Base-by-base conservation (phyloP, 176 grass and related monocot species). In the Tillandsia leiboldiana region DNA sequence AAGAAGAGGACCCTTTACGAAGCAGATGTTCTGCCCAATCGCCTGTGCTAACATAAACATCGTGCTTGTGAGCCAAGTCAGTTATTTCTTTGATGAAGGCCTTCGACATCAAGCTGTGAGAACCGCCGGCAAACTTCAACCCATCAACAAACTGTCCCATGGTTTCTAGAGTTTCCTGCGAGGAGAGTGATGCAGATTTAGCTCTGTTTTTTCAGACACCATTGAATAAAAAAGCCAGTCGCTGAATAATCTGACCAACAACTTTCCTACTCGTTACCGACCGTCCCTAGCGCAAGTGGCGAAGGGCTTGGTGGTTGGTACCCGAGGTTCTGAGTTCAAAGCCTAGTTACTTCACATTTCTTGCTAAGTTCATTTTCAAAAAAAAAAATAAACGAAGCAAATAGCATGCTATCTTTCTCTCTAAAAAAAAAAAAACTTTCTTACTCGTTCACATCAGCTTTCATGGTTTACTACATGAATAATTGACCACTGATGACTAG, bases 1-100 rank as follows among this genome's bases (percentile, higher is more conserved):
- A 99, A 65, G 70, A 82, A 71, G 87, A 89, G 12, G 94, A 82
- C 9, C 89, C 94, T 74, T 76, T 83, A 18, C 79, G 89, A 67
- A 99, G 50, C 2, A 90, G 68, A 79, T 99, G 89, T 51, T 99
- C 89, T 69, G 89, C 84, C 94, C 94, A 99, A 62, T 99, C 94
- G 54, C 87, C 94, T 64, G 94, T 92, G 70, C 94, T 99, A 70
- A 99, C 94, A 72, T 99, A 93, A 42, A 99, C 77, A 61, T 99
- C 83, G 66, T 93, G 87, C 75, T 74, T 93, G 63, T 99, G 94
- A 48, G 94, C 94, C 11, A 99, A 51, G 69, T 93, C 74, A 0
- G 84, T 86, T 28, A 99, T 93, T 75, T 93, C 89, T 79, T 79
- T 85, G 4, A 99, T 75, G 24, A 85, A 56, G 2, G 77, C 75